A percentile compares a stretch with the other conserved stretches of the same genome.
phyloP scores from a whole-genome alignment of 768 basidiomycete species.

The Mycena latifolia region DNA sequence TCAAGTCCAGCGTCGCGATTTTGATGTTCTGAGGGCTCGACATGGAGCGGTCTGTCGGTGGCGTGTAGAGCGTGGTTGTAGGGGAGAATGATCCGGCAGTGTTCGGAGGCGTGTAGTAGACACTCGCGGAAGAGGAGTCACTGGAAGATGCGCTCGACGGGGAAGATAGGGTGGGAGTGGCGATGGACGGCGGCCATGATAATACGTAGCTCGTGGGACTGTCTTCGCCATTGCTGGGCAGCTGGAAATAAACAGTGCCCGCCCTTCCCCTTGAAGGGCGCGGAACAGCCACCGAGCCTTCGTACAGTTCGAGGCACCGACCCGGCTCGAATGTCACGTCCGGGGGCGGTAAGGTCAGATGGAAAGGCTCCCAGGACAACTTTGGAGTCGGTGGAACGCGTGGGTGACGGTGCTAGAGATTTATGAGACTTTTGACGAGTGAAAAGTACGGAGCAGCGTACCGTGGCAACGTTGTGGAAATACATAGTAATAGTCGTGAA shows the following conservation, averaged over 20 bases:
- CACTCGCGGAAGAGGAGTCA: slow-evolving; percentile 3
- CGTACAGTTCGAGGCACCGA: slow-evolving; percentile 3
- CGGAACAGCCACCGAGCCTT: slow-evolving; percentile 18
- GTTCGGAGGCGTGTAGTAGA: slow-evolving; percentile 25
- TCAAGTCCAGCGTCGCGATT: neutral
- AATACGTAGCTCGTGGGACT: slow-evolving; percentile 7
- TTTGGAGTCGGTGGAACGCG: neutral
- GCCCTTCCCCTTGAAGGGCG: slow-evolving; percentile 4
- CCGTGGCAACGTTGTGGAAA: slow-evolving; percentile 30
- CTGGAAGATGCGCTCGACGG: slow-evolving; percentile 16
- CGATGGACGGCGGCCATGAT: slow-evolving; percentile 28
- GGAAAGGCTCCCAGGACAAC: neutral
- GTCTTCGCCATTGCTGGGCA: neutral
- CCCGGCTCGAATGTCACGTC: neutral
- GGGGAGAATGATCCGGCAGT: slow-evolving; percentile 3
- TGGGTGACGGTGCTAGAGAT: slow-evolving; percentile 10
- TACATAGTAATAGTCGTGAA: slow-evolving; percentile 11
- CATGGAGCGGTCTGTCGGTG: neutral
- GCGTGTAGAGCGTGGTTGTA: slow-evolving; percentile 8
- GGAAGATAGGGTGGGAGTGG: neutral
- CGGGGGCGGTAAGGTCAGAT: neutral
- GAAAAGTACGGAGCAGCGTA: neutral
- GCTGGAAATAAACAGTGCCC: slow-evolving; percentile 8
- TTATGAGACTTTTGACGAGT: neutral
- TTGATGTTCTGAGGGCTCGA: neutral